Percentiles rank a stretch among this genome's conserved stretches.
These are phyloP conservation scores for Gastrodia elata DNA, from an alignment of 106 monocot species.

Conservation along the genomic window DNA sequence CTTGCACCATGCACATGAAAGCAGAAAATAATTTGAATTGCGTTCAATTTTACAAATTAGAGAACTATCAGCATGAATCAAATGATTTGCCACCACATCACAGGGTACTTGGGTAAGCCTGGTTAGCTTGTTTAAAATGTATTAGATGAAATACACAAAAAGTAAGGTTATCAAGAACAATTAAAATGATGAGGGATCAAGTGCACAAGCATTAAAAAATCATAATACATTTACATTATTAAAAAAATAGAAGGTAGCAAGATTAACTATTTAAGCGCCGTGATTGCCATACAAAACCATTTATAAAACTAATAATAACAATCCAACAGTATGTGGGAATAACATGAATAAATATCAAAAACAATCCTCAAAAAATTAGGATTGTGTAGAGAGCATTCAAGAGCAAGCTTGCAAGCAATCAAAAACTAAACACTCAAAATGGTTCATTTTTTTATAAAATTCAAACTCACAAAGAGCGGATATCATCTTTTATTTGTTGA, in stretches of 20 bases:
- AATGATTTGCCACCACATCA: neutral
- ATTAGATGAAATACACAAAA: neutral
- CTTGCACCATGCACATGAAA: neutral
- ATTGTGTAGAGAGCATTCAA: neutral
- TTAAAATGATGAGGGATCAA: neutral
- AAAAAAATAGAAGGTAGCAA: neutral
- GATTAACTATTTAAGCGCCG: neutral
- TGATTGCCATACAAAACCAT: neutral
- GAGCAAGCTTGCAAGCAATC: neutral
- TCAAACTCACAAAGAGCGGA: conserved; percentile 62
- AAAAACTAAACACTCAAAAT: neutral
- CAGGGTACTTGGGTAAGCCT: neutral
- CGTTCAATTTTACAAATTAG: neutral
- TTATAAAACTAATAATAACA: neutral
- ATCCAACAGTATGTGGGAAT: neutral
- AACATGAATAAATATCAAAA: neutral
- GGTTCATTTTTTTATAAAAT: conserved; percentile 3
- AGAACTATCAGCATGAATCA: neutral
- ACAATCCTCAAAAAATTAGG: neutral
- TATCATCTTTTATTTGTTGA: conserved; percentile 65
- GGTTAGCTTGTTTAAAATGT: neutral
- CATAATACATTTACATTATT: neutral
- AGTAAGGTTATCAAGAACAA: neutral
- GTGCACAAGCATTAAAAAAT: neutral
- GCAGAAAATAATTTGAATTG: neutral